Conservation (phyloP, 2,329 filamentous ascomycete genomes). For the Stagonosporopsis cucurbitacearum region DNA sequence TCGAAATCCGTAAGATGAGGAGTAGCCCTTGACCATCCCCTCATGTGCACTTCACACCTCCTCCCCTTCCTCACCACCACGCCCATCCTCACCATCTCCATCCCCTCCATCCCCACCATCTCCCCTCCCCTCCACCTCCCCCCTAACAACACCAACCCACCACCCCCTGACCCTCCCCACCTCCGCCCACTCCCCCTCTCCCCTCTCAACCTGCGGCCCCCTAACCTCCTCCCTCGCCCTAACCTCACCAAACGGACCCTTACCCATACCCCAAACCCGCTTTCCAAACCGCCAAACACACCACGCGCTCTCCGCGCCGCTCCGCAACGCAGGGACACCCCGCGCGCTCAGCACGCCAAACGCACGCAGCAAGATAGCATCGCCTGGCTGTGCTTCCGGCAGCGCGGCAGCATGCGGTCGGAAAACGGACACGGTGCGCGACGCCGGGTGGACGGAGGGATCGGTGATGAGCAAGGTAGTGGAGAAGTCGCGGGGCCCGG, state of each 20-base stretch:
- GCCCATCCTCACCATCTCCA: not conserved
- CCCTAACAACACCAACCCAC: slow-evolving; percentile 39
- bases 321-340: slow-evolving; percentile 45
- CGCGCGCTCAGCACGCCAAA: slow-evolving; percentile 54
- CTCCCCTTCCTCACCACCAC: too few relatives aligned
- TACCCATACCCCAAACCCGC: slow-evolving; percentile 37
- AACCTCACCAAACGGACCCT: slow-evolving; percentile 37
- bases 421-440: slow-evolving; percentile 51
- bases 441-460: slow-evolving; percentile 33
- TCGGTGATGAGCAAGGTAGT: slow-evolving; percentile 54
- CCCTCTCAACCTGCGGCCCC: slow-evolving; percentile 55
- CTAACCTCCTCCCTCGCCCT: slow-evolving; percentile 51
- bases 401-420: slow-evolving; percentile 52
- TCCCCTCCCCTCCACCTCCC: slow-evolving; percentile 26
- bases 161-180: slow-evolving; percentile 51
- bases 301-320: slow-evolving; percentile 54
- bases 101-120: not conserved
- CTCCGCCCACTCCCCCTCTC: slow-evolving; percentile 53
- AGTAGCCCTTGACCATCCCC: too few relatives aligned
- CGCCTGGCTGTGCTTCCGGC: slow-evolving; percentile 50
- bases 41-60: too few relatives aligned
- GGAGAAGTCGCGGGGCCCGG: slow-evolving; percentile 53
- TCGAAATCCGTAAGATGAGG: too few relatives aligned
- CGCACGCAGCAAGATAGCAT: slow-evolving; percentile 53
- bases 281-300: slow-evolving; percentile 54